These are phyloP conservation scores for Rosa persica DNA, from an alignment of 306 rosid genomes.

Conservation along the genomic window DNA sequence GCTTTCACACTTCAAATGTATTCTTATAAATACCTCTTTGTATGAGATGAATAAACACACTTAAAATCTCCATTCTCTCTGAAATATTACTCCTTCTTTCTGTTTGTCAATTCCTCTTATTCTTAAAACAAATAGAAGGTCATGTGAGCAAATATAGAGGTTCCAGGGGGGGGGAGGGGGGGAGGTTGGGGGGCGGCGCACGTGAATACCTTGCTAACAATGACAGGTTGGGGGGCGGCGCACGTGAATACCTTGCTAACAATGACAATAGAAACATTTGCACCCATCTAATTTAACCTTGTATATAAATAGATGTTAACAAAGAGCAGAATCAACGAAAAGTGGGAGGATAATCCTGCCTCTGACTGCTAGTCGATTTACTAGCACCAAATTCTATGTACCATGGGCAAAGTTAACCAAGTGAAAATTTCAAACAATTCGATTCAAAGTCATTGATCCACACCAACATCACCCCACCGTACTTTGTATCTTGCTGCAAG, in stretches of 20 bases:
- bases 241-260: neutral
- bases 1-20: no score
- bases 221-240: no score
- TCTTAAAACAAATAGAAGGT: no score
- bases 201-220: no score
- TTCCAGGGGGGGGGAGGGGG: no score
- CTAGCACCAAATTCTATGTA: neutral
- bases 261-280: neutral
- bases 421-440: conserved; percentile 16
- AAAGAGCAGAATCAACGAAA: neutral
- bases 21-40: no score
- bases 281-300: neutral
- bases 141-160: no score
- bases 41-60: no score
- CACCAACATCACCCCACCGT: conserved; percentile 79
- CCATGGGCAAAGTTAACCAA: conserved; percentile 3
- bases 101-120: no score
- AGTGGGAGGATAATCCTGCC: conserved; percentile 1
- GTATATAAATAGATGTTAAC: neutral
- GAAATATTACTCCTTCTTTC: no score
- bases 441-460: conserved; percentile 36
- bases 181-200: no score
- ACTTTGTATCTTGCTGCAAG: conserved; percentile 80
- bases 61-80: no score
- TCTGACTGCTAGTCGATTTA: conserved; percentile 4